phyloP scores from a whole-genome alignment of 2,329 filamentous ascomycete species.

The Myriosclerotinia curreyana region DNA sequence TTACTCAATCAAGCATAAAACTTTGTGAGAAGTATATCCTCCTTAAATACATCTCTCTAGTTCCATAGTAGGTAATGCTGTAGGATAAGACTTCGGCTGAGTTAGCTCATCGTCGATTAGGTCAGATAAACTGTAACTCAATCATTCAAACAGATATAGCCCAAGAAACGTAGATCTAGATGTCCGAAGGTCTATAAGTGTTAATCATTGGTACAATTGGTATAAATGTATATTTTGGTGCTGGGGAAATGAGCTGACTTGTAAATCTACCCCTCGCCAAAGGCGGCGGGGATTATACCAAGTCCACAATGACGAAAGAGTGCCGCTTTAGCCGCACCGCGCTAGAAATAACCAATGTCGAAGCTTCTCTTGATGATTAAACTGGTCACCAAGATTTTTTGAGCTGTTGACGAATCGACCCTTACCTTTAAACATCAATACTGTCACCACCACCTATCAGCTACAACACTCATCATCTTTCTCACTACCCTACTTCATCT shows the following conservation, averaged over 20 bases:
- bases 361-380: slow-evolving; percentile 27
- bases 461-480: slow-evolving; percentile 28
- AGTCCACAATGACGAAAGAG: slow-evolving; percentile 22
- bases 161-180: too few species aligned
- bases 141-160: neutral
- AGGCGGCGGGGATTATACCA: slow-evolving; percentile 13
- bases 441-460: slow-evolving; percentile 27
- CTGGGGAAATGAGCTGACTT: slow-evolving; percentile 1
- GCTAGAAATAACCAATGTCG: slow-evolving; percentile 21
- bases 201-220: neutral
- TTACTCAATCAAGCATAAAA: too few species aligned
- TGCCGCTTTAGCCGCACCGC: slow-evolving; percentile 16
- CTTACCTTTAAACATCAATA: slow-evolving; percentile 21
- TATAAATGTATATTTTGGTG: neutral
- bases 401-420: slow-evolving; percentile 21
- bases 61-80: neutral
- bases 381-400: slow-evolving; percentile 25
- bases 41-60: neutral
- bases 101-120: too few species aligned
- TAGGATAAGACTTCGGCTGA: too few species aligned
- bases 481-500: slow-evolving; percentile 23
- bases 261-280: slow-evolving; percentile 11
- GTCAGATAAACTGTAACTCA: too few species aligned
- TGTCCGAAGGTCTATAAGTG: accelerated
- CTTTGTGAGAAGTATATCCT: neutral